Percentiles rank a stretch among this genome's conserved stretches.
Conservation (phyloP, 1,284 basidiomycete species). For the Papiliotrema fonsecae region DNA sequence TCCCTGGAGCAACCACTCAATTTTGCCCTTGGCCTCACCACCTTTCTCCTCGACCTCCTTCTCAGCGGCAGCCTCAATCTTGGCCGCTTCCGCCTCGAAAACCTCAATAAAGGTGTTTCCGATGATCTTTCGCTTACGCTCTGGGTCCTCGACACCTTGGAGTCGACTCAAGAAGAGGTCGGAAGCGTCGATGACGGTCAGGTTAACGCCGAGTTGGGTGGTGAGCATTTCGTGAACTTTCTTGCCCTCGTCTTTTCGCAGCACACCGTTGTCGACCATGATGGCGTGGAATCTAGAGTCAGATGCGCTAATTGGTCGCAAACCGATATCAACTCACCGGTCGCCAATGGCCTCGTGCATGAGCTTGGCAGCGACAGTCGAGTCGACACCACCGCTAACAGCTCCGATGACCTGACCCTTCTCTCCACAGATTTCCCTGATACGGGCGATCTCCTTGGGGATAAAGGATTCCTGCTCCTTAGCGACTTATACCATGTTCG, state of each 20-base stretch:
- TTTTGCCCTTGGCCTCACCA: conserved; percentile 74
- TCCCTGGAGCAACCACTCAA: conserved; percentile 97
- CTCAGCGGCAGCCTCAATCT: conserved; percentile 81
- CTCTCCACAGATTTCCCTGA: conserved; percentile 89
- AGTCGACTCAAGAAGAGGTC: conserved; percentile 88
- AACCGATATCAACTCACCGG: conserved; percentile 53
- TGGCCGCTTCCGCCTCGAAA: conserved; percentile 88
- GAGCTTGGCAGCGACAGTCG: conserved; percentile 94
- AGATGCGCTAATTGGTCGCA: background rate
- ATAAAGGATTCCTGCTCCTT: conserved; percentile 82
- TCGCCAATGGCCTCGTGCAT: conserved; percentile 99
- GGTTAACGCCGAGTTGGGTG: conserved; percentile 89
- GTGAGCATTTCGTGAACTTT: conserved; percentile 97
- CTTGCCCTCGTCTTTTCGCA: conserved; percentile 82
- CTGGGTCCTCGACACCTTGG: conserved; percentile 88
- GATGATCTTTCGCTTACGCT: conserved; percentile 96
- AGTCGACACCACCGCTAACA: conserved; percentile 96
- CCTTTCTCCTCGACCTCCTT: conserved; percentile 60
- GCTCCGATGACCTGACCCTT: conserved; percentile 97
- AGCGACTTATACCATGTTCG: background rate
- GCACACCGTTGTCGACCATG: conserved; percentile 99
- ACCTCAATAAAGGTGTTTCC: conserved; percentile 99
- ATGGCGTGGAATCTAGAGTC: conserved; percentile 86
- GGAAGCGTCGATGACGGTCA: conserved; percentile 93
- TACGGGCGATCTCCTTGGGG: conserved; percentile 91